A percentile compares a stretch with the other conserved stretches of the same genome.
Evolutionary conservation across 352 stramenopile species (phyloP).

Genomic region (Thalassiosira hispida): DNA sequence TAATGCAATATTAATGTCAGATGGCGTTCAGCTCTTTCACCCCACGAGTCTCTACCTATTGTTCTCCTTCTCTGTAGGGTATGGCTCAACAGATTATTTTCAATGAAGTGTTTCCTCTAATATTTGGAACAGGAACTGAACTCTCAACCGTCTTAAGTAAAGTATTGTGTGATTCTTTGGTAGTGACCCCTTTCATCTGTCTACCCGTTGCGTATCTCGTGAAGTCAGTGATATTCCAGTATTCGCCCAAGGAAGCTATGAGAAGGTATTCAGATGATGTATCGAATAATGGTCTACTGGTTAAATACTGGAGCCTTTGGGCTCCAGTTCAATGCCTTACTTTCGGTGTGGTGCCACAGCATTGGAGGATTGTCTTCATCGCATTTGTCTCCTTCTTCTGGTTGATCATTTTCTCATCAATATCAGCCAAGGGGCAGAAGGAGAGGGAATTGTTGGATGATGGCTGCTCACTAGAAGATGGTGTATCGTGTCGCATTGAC

Average conservation of each 20-base stretch:
- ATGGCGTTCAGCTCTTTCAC: not conserved
- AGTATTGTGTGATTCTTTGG: constrained; percentile 49
- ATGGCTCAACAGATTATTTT: constrained; percentile 59
- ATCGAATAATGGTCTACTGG: constrained; percentile 47
- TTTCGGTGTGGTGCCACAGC: constrained; percentile 62
- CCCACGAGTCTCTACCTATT: too few relatives aligned
- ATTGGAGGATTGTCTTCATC: constrained; percentile 65
- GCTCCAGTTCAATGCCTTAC: constrained; percentile 56
- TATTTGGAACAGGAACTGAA: constrained; percentile 50
- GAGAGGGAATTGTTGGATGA: constrained; percentile 12
- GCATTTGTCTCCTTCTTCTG: constrained; percentile 75
- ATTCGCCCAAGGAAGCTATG: constrained; percentile 30
- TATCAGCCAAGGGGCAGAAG: constrained; percentile 21
- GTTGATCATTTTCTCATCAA: constrained; percentile 64
- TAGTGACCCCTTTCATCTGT: constrained; percentile 50
- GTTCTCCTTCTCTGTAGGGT: constrained; percentile 14
- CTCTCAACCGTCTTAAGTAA: constrained; percentile 44
- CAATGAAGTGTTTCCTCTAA: constrained; percentile 52
- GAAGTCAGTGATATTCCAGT: constrained; percentile 52
- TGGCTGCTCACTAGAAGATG: constrained; percentile 35
- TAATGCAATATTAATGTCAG: too few relatives aligned
- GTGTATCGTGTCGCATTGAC: constrained; percentile 47
- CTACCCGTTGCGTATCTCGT: constrained; percentile 61
- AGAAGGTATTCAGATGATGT: constrained; percentile 55
- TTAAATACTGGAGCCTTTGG: constrained; percentile 63